These are phyloP conservation scores for Candida sonorensis DNA, from an alignment of 805 yeast species.

Conservation along the genomic window DNA sequence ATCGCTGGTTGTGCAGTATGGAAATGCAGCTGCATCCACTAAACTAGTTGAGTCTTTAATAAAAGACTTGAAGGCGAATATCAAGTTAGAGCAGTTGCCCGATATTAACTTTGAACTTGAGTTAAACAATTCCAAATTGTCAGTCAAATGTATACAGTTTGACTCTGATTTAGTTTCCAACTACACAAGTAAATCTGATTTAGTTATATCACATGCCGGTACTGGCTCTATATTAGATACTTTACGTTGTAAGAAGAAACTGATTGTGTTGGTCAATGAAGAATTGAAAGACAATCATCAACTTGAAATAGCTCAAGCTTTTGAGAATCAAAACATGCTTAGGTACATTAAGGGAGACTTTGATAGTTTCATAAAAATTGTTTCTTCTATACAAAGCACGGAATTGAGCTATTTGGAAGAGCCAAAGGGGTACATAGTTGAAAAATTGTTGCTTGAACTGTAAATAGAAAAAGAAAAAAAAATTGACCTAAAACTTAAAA, in stretches of 20 bases:
- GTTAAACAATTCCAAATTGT: constrained; percentile 6
- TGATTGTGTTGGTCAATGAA: constrained; percentile 68
- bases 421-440: constrained; percentile 17
- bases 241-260: constrained; percentile 44
- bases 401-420: constrained; percentile 14
- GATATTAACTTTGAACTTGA: constrained; percentile 1
- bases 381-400: constrained; percentile 7
- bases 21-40: constrained; percentile 23
- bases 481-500: too few relatives aligned
- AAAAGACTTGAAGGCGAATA: constrained; percentile 1
- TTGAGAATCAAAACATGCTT: constrained; percentile 30
- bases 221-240: constrained; percentile 90
- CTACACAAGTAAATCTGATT: constrained; percentile 38
- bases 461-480: not conserved
- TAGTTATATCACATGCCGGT: constrained; percentile 84
- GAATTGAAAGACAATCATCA: constrained; percentile 86
- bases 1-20: constrained; percentile 53
- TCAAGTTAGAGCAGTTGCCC: not conserved
- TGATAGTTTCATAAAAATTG: constrained; percentile 9
- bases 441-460: constrained; percentile 10
- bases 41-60: constrained; percentile 6
- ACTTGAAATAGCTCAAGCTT: constrained; percentile 60
- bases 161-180: constrained; percentile 32
- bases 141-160: constrained; percentile 41
- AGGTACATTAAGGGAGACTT: constrained; percentile 14